Percentiles rank a stretch among this genome's conserved stretches.
Conservation (phyloP, 2,329 filamentous ascomycete species). For the Lasiodiplodia sp. region DNA sequence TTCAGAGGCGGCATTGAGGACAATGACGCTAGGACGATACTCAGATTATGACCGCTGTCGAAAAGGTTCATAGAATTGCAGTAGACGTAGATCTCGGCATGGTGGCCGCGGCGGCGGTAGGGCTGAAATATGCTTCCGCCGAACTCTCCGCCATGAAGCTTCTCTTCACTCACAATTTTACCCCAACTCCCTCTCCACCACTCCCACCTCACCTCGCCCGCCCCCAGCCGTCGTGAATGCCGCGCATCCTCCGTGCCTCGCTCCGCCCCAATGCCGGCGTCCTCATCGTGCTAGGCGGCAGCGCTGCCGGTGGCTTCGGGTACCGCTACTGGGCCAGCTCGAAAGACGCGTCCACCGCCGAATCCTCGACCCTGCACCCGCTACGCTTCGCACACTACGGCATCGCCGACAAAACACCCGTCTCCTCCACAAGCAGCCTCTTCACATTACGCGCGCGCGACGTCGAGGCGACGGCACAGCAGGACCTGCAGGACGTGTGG, state of each 20-base stretch:
- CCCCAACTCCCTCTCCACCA: background rate
- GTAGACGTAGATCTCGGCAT: background rate
- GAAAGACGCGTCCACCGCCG: slow-evolving; percentile 6
- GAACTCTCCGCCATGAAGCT: slow-evolving; percentile 16
- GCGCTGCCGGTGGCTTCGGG: slow-evolving; percentile 43
- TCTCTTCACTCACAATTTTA: slow-evolving; percentile 13
- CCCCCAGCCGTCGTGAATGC: background rate
- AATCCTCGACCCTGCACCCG: slow-evolving; percentile 58
- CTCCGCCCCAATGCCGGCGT: slow-evolving; percentile 39
- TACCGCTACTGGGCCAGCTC: slow-evolving; percentile 42
- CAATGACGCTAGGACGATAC: slow-evolving; percentile 38
- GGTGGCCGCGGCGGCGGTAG: background rate
- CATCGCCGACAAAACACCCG: slow-evolving; percentile 65
- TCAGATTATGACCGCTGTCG: slow-evolving; percentile 5
- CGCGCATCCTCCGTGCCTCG: slow-evolving; percentile 32
- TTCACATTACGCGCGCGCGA: slow-evolving; percentile 65
- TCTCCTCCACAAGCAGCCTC: slow-evolving; percentile 73
- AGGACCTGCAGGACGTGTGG: slow-evolving; percentile 53
- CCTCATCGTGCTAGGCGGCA: slow-evolving; percentile 43
- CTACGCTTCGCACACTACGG: slow-evolving; percentile 71
- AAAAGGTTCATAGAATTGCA: background rate
- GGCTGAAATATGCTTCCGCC: slow-evolving; percentile 24
- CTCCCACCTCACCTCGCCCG: background rate
- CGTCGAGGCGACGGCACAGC: slow-evolving; percentile 32
- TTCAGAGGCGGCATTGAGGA: slow-evolving; percentile 71